Percentiles rank a stretch among this genome's conserved stretches.
Conservation (phyloP, 1,139 yeast genomes). For the Hemisphaericaspora subhashii region DNA sequence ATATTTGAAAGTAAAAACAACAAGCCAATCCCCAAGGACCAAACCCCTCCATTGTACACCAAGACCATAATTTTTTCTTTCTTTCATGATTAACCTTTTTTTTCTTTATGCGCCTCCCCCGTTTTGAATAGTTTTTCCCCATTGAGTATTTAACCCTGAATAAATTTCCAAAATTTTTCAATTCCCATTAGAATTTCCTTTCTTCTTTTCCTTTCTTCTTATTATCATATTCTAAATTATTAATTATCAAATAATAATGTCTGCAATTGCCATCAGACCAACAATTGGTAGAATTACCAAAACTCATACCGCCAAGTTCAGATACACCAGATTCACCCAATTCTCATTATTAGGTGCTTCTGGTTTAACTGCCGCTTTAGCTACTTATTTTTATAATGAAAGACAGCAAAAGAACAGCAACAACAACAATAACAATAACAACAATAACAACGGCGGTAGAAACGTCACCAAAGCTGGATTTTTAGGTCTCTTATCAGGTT, state of each 20-base stretch:
- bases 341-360: conserved; percentile 19
- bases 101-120: too few species aligned
- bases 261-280: conserved; percentile 15
- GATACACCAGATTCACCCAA: conserved; percentile 5
- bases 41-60: too few species aligned
- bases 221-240: background rate
- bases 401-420: conserved; percentile 13
- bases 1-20: too few species aligned
- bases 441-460: conserved; percentile 12
- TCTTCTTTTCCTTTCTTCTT: conserved; percentile 1
- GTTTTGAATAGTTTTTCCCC: too few species aligned
- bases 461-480: conserved; percentile 9
- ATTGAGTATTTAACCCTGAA: too few species aligned
- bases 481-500: conserved; percentile 20
- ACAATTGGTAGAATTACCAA: conserved; percentile 9
- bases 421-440: conserved; percentile 14
- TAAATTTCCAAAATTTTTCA: too few species aligned
- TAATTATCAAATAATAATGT: conserved; percentile 12
- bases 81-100: too few species aligned
- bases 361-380: conserved; percentile 24
- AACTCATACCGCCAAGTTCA: conserved; percentile 5
- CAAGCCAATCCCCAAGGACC: too few species aligned
- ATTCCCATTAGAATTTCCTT: too few species aligned
- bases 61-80: too few species aligned
- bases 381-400: conserved; percentile 17